Percentiles rank a stretch among this genome's conserved stretches.
Conservation (phyloP, 192 early-diverging fungal species). For the Coemansia biformis region DNA sequence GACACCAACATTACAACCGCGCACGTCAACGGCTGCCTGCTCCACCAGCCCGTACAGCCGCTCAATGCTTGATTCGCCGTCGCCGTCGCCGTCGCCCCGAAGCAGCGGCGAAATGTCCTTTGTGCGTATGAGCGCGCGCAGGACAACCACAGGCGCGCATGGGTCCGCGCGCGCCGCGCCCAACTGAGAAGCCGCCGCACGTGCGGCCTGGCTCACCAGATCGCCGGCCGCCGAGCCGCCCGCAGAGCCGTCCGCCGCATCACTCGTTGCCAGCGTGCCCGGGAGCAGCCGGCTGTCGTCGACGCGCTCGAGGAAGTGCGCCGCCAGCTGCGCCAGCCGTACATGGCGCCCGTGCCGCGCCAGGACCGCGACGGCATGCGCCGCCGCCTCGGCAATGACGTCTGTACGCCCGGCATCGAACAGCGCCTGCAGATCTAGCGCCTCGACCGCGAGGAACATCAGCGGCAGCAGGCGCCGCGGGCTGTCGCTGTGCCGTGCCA, state of each 20-base stretch:
- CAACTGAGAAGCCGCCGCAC: slow-evolving; percentile 7
- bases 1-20: slow-evolving; percentile 8
- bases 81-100: background rate
- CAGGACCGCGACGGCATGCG: slow-evolving; percentile 12
- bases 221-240: slow-evolving; percentile 6
- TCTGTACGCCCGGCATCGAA: slow-evolving; percentile 31
- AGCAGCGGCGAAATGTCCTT: slow-evolving; percentile 20
- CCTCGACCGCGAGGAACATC: slow-evolving; percentile 19
- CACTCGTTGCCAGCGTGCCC: background rate
- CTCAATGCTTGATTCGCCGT: slow-evolving; percentile 5
- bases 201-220: slow-evolving; percentile 19
- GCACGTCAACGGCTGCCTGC: slow-evolving; percentile 8
- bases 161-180: slow-evolving; percentile 14
- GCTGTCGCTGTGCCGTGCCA: slow-evolving; percentile 32
- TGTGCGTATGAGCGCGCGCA: slow-evolving; percentile 24
- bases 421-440: slow-evolving; percentile 34
- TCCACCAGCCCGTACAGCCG: slow-evolving; percentile 12
- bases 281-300: slow-evolving; percentile 28
- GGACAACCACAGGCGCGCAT: slow-evolving; percentile 16
- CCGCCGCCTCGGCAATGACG: slow-evolving; percentile 8
- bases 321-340: slow-evolving; percentile 23
- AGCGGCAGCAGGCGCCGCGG: slow-evolving; percentile 22
- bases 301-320: slow-evolving; percentile 28
- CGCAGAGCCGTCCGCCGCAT: background rate
- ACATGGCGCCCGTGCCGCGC: slow-evolving; percentile 28